phyloP scores from a whole-genome alignment of 768 basidiomycete species.

The Suillus hirtellus region DNA sequence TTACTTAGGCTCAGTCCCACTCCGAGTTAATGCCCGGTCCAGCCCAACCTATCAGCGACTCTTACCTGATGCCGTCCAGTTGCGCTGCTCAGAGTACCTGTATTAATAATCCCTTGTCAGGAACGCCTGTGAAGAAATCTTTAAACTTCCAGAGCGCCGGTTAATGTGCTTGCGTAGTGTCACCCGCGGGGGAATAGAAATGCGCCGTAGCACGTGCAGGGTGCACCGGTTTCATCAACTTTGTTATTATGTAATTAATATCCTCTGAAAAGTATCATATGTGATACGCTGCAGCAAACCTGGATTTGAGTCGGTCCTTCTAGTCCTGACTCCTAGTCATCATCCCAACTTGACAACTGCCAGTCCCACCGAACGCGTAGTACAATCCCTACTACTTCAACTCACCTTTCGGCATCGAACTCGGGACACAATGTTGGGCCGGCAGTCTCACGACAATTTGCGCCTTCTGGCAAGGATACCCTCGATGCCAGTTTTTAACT shows the following conservation, averaged over 20 bases:
- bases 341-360: background rate
- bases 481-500: background rate
- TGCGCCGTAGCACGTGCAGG: background rate
- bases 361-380: background rate
- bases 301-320: background rate
- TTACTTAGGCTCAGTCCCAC: too few species aligned
- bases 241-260: background rate
- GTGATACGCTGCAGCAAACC: background rate
- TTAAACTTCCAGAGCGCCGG: too few species aligned
- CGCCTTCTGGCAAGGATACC: conserved; percentile 7
- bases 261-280: background rate
- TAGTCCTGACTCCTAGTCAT: background rate
- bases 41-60: too few species aligned
- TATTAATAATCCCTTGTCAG: too few species aligned
- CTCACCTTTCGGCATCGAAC: background rate
- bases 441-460: background rate
- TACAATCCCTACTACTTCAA: background rate
- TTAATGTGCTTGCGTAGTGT: too few species aligned
- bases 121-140: too few species aligned
- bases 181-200: background rate
- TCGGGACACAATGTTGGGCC: background rate
- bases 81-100: too few species aligned
- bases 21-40: too few species aligned
- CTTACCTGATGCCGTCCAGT: too few species aligned
- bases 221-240: background rate